Evolutionary conservation across 768 basidiomycete species (phyloP).

Genomic region (Leccinum sublutescens): DNA sequence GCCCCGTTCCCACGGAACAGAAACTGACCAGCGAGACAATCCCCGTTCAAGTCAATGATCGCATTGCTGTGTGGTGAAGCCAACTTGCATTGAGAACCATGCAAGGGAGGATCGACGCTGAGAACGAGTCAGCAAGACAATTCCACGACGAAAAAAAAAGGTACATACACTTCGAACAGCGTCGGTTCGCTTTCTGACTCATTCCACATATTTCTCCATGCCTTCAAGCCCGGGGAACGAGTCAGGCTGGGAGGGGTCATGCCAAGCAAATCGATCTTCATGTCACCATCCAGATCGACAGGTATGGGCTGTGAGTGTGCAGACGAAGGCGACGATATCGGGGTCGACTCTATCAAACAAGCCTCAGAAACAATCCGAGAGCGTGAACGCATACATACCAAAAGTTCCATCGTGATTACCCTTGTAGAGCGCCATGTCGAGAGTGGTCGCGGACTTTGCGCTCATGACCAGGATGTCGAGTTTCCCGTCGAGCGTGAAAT

Average conservation of each 20-base stretch:
- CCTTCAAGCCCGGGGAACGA: conserved; percentile 42
- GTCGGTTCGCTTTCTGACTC: conserved; percentile 47
- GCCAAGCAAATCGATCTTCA: conserved; percentile 87
- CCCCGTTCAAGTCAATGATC: conserved; percentile 90
- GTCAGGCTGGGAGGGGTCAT: conserved; percentile 42
- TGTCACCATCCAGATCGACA: conserved; percentile 83
- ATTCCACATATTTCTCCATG: conserved; percentile 86
- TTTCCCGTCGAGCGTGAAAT: conserved; percentile 90
- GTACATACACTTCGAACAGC: conserved; percentile 66
- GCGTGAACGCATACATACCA: conserved; percentile 41
- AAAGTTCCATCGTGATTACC: conserved; percentile 64
- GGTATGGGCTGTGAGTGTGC: conserved; percentile 77
- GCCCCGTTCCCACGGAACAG: not conserved
- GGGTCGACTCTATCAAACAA: conserved; percentile 26
- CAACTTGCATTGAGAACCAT: conserved; percentile 66
- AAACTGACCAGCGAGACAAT: conserved; percentile 80
- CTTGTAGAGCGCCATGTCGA: conserved; percentile 71
- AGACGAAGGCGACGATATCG: conserved; percentile 60
- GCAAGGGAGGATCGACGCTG: conserved; percentile 60
- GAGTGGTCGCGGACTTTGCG: conserved; percentile 45
- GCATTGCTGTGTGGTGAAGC: conserved; percentile 93
- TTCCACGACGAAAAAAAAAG: not conserved
- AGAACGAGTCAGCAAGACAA: conserved; percentile 5
- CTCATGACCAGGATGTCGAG: conserved; percentile 91
- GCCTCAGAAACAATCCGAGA: not conserved